Evolutionary conservation across 2,329 filamentous ascomycete species (phyloP).

Genomic region (Stemphylium vesicarium): DNA sequence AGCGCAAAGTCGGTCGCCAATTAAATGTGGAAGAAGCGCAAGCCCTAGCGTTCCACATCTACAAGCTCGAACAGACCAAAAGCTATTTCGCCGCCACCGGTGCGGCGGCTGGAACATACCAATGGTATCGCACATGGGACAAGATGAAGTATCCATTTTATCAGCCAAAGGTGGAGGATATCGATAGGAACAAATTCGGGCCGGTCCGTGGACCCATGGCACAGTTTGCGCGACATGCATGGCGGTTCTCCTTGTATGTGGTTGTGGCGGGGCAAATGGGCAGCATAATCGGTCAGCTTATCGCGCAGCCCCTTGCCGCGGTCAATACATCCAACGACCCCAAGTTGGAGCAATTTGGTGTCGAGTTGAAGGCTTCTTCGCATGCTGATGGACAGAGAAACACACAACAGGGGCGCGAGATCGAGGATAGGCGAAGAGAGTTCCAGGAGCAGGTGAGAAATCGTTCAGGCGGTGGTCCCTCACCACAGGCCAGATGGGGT

Average conservation of each 20-base stretch:
- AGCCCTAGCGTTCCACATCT: constrained; percentile 50
- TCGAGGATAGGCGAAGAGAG: constrained; percentile 27
- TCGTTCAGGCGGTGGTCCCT: constrained; percentile 42
- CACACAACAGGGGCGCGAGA: constrained; percentile 21
- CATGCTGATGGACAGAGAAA: constrained; percentile 16
- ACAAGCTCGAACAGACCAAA: constrained; percentile 46
- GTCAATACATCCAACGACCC: constrained; percentile 49
- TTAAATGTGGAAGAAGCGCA: constrained; percentile 52
- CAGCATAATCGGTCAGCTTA: constrained; percentile 41
- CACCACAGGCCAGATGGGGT: constrained; percentile 43
- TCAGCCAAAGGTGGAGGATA: constrained; percentile 46
- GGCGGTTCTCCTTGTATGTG: constrained; percentile 35
- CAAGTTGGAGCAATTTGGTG: constrained; percentile 48
- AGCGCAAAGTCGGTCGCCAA: constrained; percentile 46
- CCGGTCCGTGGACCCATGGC: constrained; percentile 45
- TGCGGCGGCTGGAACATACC: constrained; percentile 35
- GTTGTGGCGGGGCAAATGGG: constrained; percentile 41
- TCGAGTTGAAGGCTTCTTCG: constrained; percentile 42
- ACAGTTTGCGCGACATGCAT: constrained; percentile 30
- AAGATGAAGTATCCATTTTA: constrained; percentile 52
- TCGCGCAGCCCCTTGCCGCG: constrained; percentile 42
- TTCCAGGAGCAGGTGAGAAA: constrained; percentile 28
- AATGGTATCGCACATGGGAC: constrained; percentile 44
- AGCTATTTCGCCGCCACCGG: constrained; percentile 50
- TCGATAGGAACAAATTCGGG: constrained; percentile 50